These are phyloP conservation scores for Henningerozyma blattae DNA, from an alignment of 805 yeast genomes.

Conservation along the genomic window DNA sequence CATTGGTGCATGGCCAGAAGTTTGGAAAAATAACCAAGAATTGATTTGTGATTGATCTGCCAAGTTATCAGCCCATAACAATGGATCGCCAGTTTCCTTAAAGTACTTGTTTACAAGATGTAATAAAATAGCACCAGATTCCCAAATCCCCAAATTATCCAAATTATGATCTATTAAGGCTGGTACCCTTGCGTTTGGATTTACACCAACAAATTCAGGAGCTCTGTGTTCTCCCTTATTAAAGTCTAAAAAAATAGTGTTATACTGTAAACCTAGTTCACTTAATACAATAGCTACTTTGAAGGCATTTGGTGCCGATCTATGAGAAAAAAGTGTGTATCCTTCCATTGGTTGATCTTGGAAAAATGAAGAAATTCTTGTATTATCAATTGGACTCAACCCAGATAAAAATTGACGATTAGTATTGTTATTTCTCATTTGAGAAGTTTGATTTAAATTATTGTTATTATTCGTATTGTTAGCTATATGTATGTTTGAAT, in stretches of 20 bases:
- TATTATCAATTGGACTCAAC: slow-evolving; percentile 29
- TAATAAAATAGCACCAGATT: slow-evolving; percentile 81
- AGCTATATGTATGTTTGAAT: slow-evolving; percentile 3
- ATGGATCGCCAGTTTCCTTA: slow-evolving; percentile 53
- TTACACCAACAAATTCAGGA: slow-evolving; percentile 85
- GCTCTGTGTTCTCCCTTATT: slow-evolving; percentile 84
- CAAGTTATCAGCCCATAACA: slow-evolving; percentile 64
- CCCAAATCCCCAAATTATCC: slow-evolving; percentile 82
- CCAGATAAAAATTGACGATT: slow-evolving; percentile 14
- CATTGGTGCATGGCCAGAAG: slow-evolving; percentile 98
- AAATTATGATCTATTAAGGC: slow-evolving; percentile 81
- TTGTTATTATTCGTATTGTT: slow-evolving; percentile 1
- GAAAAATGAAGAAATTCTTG: slow-evolving; percentile 61
- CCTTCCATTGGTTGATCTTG: slow-evolving; percentile 72
- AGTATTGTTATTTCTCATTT: slow-evolving; percentile 1
- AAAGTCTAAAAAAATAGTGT: slow-evolving; percentile 77
- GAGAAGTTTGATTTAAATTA: slow-evolving; percentile 14
- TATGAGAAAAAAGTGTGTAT: slow-evolving; percentile 68
- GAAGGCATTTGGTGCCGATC: slow-evolving; percentile 92
- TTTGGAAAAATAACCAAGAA: slow-evolving; percentile 89
- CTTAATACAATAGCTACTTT: slow-evolving; percentile 85
- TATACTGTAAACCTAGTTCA: slow-evolving; percentile 69
- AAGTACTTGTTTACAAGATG: slow-evolving; percentile 63
- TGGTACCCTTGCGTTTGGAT: slow-evolving; percentile 94
- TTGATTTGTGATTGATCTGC: slow-evolving; percentile 75